Base-by-base conservation (phyloP, 2,329 filamentous ascomycete species). In the Acrodontium crateriforme region DNA sequence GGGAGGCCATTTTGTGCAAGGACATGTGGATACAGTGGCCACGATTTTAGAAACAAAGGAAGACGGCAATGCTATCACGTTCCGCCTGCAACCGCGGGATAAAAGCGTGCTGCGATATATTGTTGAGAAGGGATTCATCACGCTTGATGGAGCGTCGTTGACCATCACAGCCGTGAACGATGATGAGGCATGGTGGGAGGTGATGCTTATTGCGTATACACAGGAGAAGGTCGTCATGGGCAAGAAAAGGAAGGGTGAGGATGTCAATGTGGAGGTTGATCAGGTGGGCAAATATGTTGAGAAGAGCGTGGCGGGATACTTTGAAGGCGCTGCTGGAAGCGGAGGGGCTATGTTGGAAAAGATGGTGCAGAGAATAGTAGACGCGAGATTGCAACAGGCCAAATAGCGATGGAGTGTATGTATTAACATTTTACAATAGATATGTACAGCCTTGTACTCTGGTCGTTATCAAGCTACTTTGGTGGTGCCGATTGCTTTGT, bases 1-100 rank as follows among this genome's bases (percentile, higher is more conserved):
- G 83, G 89, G 91, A 25, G 89, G 89, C 1, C 89, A 98, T 60
- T 93, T 95, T 47, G 87, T 95, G 17, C 91, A 98, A 59, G 89
- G 89, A 21, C 89, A 98, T 55, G 87, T 98, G 35, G 91, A 98
- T 56, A 87, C 83, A 8, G 74, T 78, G 20, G 89, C 87, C 0
- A 70, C 68, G 23, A 79, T 98, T 35, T 50, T 76, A 20, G 69
- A 70, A 23, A 69, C 79, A 18, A 74, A 69, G 11, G 74, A 76
- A 3, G 89, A 98, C 55, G 84, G 87, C 32, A 93, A 95, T 58
- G 82, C 89, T 5, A 56, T 92, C 36, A 91, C 82, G 1, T 79
- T 95, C 54, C 71, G 87, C 19, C 74, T 98, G 54, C 63, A 68
- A 52, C 85, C 87, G 4, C 65, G 66, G 35, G 72, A 79, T 38